phyloP scores from a whole-genome alignment of 306 rosid species.

The Pyrus betulifolia region DNA sequence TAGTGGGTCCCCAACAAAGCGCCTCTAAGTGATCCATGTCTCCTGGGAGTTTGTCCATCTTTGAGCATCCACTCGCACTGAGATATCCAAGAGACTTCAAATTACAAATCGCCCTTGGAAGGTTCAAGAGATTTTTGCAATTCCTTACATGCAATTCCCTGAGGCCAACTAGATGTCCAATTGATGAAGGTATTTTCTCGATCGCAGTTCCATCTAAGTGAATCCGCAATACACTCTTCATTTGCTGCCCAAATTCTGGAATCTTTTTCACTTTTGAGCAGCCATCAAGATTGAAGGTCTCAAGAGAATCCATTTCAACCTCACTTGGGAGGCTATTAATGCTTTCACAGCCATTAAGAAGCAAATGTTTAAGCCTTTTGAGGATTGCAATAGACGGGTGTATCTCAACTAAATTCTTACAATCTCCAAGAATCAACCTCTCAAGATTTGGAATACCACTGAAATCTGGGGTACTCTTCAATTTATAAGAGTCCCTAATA shows the following conservation, averaged over 20 bases:
- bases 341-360: not conserved
- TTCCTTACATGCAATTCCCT: not conserved
- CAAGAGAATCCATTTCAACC: not conserved
- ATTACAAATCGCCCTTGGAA: not conserved
- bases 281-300: not conserved
- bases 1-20: not conserved
- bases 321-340: not conserved
- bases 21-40: not conserved
- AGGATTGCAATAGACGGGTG: not conserved
- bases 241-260: too few species aligned
- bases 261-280: too few species aligned
- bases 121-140: not conserved
- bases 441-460: not conserved
- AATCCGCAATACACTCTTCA: too few species aligned
- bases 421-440: not conserved
- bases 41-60: not conserved
- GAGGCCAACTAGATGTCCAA: not conserved
- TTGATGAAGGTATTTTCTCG: not conserved
- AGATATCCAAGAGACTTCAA: not conserved
- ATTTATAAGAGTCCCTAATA: not conserved
- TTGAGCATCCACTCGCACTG: not conserved
- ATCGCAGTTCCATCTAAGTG: too few species aligned
- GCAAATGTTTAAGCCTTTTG: not conserved
- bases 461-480: conserved; percentile 10
- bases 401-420: not conserved